phyloP scores from a whole-genome alignment of 352 stramenopile genomes.

The Globisporangium nunn region DNA sequence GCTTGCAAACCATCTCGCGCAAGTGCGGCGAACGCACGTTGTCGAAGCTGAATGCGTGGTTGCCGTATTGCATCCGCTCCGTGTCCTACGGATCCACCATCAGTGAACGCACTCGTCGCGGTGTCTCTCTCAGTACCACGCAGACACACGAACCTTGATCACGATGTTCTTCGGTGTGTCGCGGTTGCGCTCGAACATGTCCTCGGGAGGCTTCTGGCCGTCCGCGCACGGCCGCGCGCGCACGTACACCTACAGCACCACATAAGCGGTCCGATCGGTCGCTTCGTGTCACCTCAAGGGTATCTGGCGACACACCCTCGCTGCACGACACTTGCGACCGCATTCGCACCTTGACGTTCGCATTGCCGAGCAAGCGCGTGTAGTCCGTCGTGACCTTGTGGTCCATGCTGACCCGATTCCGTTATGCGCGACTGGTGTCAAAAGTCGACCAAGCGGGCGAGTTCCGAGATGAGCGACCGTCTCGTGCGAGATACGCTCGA shows the following conservation, averaged over 20 bases:
- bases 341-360: constrained; percentile 61
- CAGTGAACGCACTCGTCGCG: not conserved
- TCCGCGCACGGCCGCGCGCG: constrained; percentile 73
- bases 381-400: constrained; percentile 86
- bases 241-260: constrained; percentile 47
- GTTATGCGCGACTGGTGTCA: no score
- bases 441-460: no score
- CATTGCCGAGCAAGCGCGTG: constrained; percentile 65
- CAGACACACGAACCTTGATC: constrained; percentile 43
- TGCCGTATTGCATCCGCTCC: constrained; percentile 80
- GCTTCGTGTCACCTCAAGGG: not conserved
- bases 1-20: not conserved
- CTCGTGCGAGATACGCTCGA: constrained; percentile 24
- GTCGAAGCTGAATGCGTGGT: constrained; percentile 84
- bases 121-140: not conserved
- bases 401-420: constrained; percentile 34
- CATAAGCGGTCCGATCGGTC: not conserved
- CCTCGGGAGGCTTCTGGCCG: constrained; percentile 51
- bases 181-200: constrained; percentile 81
- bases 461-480: constrained; percentile 10
- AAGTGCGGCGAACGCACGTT: constrained; percentile 39
- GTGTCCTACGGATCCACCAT: constrained; percentile 37
- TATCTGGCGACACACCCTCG: not conserved
- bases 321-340: not conserved
- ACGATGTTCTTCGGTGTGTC: constrained; percentile 76